Conservation (phyloP, 2,329 filamentous ascomycete species). For the Emmonsiellopsis sp. region DNA sequence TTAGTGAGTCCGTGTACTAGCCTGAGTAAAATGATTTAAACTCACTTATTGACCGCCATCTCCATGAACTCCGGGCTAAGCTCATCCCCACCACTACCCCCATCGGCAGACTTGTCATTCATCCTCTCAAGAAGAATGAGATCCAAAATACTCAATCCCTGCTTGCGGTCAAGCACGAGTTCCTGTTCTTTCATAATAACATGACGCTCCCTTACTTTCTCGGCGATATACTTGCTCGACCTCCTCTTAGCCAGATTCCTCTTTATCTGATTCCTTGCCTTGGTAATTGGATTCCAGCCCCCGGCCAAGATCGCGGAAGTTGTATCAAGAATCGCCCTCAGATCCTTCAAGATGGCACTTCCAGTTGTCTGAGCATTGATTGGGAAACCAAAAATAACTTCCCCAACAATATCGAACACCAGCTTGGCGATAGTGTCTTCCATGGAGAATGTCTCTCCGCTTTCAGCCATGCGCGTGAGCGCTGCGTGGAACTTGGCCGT, state of each 20-base stretch:
- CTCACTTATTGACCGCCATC: neutral
- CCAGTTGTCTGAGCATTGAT: neutral
- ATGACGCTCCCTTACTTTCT: neutral
- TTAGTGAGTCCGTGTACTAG: no score
- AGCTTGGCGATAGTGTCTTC: neutral
- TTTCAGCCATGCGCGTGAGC: neutral
- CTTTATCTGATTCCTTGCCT: neutral
- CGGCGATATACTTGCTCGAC: neutral
- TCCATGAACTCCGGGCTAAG: neutral
- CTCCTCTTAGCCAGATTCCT: neutral
- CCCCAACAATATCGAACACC: neutral
- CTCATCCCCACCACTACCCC: constrained; percentile 12
- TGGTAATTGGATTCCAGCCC: neutral
- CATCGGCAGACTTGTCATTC: constrained; percentile 29
- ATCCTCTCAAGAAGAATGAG: constrained; percentile 19
- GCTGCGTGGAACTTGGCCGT: neutral
- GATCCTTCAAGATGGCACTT: neutral
- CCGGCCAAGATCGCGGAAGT: neutral
- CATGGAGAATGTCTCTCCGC: neutral
- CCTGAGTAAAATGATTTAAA: neutral
- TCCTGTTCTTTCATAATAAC: neutral
- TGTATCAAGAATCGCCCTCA: neutral
- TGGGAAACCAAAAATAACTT: neutral
- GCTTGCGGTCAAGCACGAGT: no score
- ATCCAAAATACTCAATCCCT: neutral